Base-by-base conservation (phyloP, 148 eudicot species). In the Diospyros lotus region DNA sequence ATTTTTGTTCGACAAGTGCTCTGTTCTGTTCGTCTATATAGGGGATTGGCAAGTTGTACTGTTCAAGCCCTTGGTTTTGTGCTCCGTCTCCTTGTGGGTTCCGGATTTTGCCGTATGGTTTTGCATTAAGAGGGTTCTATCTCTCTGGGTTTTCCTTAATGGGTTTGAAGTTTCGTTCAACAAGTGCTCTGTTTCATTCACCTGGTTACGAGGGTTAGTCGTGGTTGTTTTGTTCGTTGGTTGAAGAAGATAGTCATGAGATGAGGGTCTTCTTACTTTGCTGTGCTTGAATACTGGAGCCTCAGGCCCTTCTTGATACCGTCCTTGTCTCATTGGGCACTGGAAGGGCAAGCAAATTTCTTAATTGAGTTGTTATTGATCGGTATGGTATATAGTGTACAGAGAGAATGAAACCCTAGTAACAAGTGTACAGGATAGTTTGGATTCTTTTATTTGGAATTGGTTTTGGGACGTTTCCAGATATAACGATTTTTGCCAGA, bases 361-460 rank as follows among this genome's bases (percentile, higher is more conserved):
- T 68, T 50, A 38, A 45, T 66, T 66, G 3, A 1, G 28, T 28
- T 28, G 28, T 28, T 50, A 40, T 76, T 58, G 66, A 45, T 44
- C 76, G 58, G 46, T 28, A 41, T 52, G 46, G 71, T 72, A 71
- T 63, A 75, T 39, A 28, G 50, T 76, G 73, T 72, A 65, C 65
- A 68, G 70, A 66, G 73, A 60, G 54, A 17, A 54, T 1, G 18
- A 5, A 66, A 5, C 56, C 70, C 48, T 77, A 71, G 80, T 53
- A 63, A 38, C 28, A 8, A 71, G 80, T 64, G 71, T 62, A 71
- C 64, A 77, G 56, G 38, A 65, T 13, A 71, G 65, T 68, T 81
- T 63, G 46, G 75, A 73, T 74, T 81, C 40, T 63, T 73, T 68
- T 5, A 66, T 73, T 66, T 40, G 64, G 11, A 3, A 3, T 41